Evolutionary conservation across 192 early-diverging fungal genomes (phyloP), one percentile per base, ranked within the genome.

Genomic region (Coemansia sp.): DNA sequence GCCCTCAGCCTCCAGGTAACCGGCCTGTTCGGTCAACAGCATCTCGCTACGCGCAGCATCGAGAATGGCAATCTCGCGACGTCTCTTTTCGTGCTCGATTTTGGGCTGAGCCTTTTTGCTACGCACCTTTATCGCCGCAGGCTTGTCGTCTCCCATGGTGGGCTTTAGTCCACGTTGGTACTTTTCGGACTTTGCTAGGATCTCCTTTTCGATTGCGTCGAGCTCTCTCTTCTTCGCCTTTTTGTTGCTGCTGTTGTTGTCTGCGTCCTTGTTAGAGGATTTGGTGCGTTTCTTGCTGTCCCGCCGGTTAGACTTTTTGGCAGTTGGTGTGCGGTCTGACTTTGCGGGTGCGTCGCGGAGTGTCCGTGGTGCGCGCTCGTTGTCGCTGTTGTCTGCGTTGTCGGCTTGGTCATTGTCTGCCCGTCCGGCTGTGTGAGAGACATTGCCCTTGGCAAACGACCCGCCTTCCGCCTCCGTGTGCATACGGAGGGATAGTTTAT

Each of bases 1-100:
- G 1, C 89, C 90, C 58, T 98, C 96, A 2, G 93, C 89, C 77
- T 95, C 93, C 49, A 98, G 72, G 67, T 76, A 93, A 35, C 96
- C 95, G 4, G 82, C 87, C 37, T 92, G 85, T 59, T 94, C 88
- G 0, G 89, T 84, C 45, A 93, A 74, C 34, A 98, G 84, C 60
- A 94, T 68, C 67, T 96, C 94, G 32, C 89, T 78, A 40, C 89
- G 87, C 0, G 92, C 92, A 1, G 94, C 93, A 35, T 88, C 84
- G 27, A 78, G 64, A 10, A 87, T 89, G 4, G 93, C 94, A 15
- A 90, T 89, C 37, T 87, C 74, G 45, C 80, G 80, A 18, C 85
- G 76, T 50, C 85, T 84, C 67, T 93, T 86, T 59, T 83, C 74
- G 43, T 86, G 84, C 27, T 84, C 84, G 38, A 94, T 73, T 29